phyloP scores from a whole-genome alignment of 2,329 filamentous ascomycete genomes.

The Colletotrichum navitas region DNA sequence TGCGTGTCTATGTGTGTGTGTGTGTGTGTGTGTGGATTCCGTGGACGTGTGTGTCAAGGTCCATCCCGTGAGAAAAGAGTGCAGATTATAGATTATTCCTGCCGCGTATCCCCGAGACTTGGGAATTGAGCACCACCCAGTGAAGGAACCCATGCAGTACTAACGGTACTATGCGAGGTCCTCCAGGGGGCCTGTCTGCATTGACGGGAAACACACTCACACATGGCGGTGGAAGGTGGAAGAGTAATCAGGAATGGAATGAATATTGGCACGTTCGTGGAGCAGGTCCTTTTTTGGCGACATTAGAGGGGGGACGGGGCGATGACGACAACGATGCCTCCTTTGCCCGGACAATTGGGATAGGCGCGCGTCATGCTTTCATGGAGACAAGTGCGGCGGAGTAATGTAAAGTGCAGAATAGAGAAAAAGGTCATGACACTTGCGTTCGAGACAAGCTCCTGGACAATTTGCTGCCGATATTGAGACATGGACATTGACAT shows the following conservation, averaged over 20 bases:
- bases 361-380: neutral
- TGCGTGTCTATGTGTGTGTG: conserved; percentile 15
- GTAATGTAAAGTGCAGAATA: no score
- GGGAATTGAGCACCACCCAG: neutral
- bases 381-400: neutral
- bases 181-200: neutral
- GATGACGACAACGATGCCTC: conserved; percentile 14
- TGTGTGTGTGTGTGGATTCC: conserved; percentile 5
- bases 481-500: neutral
- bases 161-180: neutral
- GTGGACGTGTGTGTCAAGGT: neutral
- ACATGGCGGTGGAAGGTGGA: no score
- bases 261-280: neutral
- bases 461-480: neutral
- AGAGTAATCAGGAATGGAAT: neutral
- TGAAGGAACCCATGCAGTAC: neutral
- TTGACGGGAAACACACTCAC: neutral
- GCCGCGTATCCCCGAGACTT: conserved; percentile 16
- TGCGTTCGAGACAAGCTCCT: neutral
- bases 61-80: neutral
- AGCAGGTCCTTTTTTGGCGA: conserved; percentile 1
- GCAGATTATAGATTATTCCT: conserved; percentile 2
- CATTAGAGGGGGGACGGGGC: neutral
- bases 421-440: neutral
- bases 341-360: neutral